phyloP scores from a whole-genome alignment of 139 green algal genomes.

The Ostreobium quekettii region DNA sequence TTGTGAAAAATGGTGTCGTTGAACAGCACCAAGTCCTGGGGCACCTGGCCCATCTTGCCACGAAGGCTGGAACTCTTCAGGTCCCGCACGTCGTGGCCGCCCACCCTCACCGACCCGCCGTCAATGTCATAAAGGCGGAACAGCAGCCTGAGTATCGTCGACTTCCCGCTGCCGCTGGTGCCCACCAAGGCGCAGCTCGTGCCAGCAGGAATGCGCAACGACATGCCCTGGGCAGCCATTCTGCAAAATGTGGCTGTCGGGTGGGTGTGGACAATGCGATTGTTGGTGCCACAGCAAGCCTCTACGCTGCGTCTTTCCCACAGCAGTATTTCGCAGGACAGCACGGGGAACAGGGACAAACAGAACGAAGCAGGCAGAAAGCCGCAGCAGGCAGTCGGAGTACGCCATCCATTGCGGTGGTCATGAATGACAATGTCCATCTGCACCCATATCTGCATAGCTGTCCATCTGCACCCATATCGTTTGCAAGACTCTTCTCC shows the following conservation, averaged over 20 bases:
- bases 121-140: conserved; percentile 81
- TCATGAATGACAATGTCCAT: no score
- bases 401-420: no score
- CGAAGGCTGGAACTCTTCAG: conserved; percentile 44
- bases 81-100: conserved; percentile 51
- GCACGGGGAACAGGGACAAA: not conserved
- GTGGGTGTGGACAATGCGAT: not conserved
- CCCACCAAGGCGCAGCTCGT: conserved; percentile 84
- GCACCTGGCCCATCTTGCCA: conserved; percentile 41
- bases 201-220: conserved; percentile 64
- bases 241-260: not conserved
- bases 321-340: no score
- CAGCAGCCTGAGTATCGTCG: conserved; percentile 55
- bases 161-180: conserved; percentile 76
- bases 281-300: no score
- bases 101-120: conserved; percentile 51
- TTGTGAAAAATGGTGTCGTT: conserved; percentile 93
- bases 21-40: conserved; percentile 91
- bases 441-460: no score
- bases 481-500: no score
- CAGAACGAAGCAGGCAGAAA: not conserved
- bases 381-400: no score
- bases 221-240: conserved; percentile 36
- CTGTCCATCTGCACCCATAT: no score
- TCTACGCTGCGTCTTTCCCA: no score